These are phyloP conservation scores for Scopulariopsis brevicaulis DNA, from an alignment of 2,329 filamentous ascomycete genomes.

Conservation along the genomic window DNA sequence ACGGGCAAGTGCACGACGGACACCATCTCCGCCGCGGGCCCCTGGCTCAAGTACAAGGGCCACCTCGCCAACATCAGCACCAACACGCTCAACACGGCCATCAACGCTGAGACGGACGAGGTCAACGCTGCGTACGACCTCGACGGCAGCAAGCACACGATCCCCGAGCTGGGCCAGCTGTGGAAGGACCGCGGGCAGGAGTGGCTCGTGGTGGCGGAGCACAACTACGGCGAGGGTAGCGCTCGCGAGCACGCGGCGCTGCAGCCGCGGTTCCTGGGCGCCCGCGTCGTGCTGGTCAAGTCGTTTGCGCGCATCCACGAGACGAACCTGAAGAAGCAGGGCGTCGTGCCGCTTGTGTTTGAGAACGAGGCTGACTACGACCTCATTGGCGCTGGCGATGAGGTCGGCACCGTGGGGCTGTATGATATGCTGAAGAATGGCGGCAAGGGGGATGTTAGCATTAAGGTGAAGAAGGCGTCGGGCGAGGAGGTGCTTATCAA, in stretches of 20 bases:
- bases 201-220: slow-evolving; percentile 94
- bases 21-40: slow-evolving; percentile 92
- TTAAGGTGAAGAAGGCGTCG: slow-evolving; percentile 50
- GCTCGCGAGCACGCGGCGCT: slow-evolving; percentile 83
- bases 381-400: slow-evolving; percentile 68
- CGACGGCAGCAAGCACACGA: slow-evolving; percentile 62
- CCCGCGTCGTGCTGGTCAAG: slow-evolving; percentile 73
- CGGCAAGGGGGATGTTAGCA: slow-evolving; percentile 64
- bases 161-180: slow-evolving; percentile 73
- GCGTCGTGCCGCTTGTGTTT: slow-evolving; percentile 89
- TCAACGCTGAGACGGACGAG: slow-evolving; percentile 85
- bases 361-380: slow-evolving; percentile 83
- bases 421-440: slow-evolving; percentile 69
- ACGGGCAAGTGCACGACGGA: slow-evolving; percentile 98
- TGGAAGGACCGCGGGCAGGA: slow-evolving; percentile 68
- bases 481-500: slow-evolving; percentile 59
- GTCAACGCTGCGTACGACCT: slow-evolving; percentile 88
- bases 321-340: slow-evolving; percentile 95
- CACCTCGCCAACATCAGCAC: slow-evolving; percentile 95
- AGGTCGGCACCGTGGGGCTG: slow-evolving; percentile 71
- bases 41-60: slow-evolving; percentile 99
- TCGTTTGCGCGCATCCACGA: slow-evolving; percentile 89
- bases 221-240: slow-evolving; percentile 92
- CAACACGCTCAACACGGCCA: slow-evolving; percentile 92
- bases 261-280: slow-evolving; percentile 83